Evolutionary conservation across 768 basidiomycete species (phyloP).

Genomic region (Rhizopogon rudus): DNA sequence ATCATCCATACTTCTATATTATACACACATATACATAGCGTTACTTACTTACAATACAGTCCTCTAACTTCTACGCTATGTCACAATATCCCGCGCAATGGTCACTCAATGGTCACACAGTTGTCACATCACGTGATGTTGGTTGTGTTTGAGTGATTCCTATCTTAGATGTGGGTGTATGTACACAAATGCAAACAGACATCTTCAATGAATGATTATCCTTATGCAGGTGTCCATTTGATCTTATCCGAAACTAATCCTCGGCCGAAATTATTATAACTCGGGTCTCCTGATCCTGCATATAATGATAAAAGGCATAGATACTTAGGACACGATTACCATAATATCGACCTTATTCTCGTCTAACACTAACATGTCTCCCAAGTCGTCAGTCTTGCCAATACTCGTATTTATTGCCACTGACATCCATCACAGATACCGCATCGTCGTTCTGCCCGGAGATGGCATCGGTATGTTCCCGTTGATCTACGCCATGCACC

Average conservation of each 20-base stretch:
- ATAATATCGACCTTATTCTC: background rate
- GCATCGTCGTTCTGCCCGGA: slow-evolving; percentile 86
- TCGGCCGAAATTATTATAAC: slow-evolving; percentile 1
- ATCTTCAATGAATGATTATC: background rate
- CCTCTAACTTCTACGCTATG: too few species aligned
- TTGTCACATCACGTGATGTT: too few species aligned
- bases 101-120: too few species aligned
- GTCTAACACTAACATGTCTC: slow-evolving; percentile 27
- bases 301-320: background rate
- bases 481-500: background rate
- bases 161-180: too few species aligned
- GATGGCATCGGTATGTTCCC: slow-evolving; percentile 84
- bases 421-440: slow-evolving; percentile 50
- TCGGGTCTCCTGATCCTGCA: background rate
- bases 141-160: too few species aligned
- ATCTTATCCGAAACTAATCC: background rate
- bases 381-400: slow-evolving; percentile 36
- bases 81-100: too few species aligned
- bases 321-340: background rate
- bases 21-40: too few species aligned
- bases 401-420: slow-evolving; percentile 6
- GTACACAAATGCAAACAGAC: too few species aligned
- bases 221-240: background rate
- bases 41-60: too few species aligned
- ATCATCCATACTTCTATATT: too few species aligned